Conservation (phyloP, 116 monocot genomes). For the Dioscorea cayenensis region DNA sequence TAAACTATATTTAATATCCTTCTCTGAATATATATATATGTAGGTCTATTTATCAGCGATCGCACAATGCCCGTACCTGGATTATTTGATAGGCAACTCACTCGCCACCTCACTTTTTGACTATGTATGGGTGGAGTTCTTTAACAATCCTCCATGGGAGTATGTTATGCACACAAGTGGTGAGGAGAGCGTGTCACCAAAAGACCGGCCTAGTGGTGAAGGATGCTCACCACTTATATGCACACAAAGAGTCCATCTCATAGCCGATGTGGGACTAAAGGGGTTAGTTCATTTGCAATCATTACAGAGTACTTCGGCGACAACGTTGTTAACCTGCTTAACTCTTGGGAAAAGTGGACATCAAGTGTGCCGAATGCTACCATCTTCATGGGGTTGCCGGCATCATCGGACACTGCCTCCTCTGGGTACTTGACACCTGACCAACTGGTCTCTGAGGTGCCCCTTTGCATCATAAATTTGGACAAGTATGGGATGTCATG, state of each 20-base stretch:
- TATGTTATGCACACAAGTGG: too few species aligned
- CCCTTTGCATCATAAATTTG: slow-evolving; percentile 9
- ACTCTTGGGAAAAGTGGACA: slow-evolving; percentile 17
- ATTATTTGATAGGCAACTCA: slow-evolving; percentile 9
- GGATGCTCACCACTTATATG: too few species aligned
- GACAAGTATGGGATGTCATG: slow-evolving; percentile 47
- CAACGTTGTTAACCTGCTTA: not conserved
- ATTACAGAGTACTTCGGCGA: slow-evolving; percentile 25
- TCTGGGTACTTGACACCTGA: slow-evolving; percentile 26
- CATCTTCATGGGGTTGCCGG: slow-evolving; percentile 36
- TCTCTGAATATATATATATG: not conserved
- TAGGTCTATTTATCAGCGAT: slow-evolving; percentile 21
- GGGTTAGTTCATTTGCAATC: too few species aligned
- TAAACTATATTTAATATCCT: too few species aligned
- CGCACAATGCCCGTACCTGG: slow-evolving; percentile 59
- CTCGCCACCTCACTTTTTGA: slow-evolving; percentile 50
- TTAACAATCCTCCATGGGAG: too few species aligned
- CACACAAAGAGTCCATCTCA: too few species aligned
- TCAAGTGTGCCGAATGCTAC: slow-evolving; percentile 1
- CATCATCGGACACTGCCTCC: slow-evolving; percentile 6
- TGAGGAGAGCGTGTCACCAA: too few species aligned
- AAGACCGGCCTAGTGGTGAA: too few species aligned
- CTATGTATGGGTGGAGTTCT: slow-evolving; percentile 68
- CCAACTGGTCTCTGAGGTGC: slow-evolving; percentile 19
- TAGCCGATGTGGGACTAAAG: too few species aligned